Percentiles rank a stretch among this genome's conserved stretches.
Evolutionary conservation across 2,329 filamentous ascomycete genomes (phyloP).

Genomic region (Botrytis fabae): DNA sequence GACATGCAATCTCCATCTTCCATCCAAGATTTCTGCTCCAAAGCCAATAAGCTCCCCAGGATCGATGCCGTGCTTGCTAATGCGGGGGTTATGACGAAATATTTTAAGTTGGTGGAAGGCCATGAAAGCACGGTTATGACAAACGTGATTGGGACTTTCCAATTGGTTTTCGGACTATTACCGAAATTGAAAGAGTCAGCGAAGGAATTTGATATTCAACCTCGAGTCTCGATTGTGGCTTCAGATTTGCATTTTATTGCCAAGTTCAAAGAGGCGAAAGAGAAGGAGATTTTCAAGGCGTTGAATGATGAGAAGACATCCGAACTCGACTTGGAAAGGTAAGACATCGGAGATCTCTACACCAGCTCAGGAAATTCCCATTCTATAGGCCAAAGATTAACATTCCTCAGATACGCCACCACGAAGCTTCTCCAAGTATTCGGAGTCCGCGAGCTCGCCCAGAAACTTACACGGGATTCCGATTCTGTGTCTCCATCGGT

Average conservation of each 20-base stretch:
- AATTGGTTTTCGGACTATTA: slow-evolving; percentile 34
- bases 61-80: slow-evolving; percentile 49
- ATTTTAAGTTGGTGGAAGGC: slow-evolving; percentile 28
- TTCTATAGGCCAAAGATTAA: not conserved
- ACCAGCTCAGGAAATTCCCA: fast-evolving
- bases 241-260: slow-evolving; percentile 32
- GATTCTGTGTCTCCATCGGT: not conserved
- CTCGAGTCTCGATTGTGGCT: slow-evolving; percentile 29
- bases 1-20: slow-evolving; percentile 29
- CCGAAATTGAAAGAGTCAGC: slow-evolving; percentile 35
- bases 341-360: not conserved
- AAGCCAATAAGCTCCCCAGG: slow-evolving; percentile 40
- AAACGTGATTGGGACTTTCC: slow-evolving; percentile 39
- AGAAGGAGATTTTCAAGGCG: slow-evolving; percentile 31
- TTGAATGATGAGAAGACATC: slow-evolving; percentile 27
- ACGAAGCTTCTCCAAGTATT: slow-evolving; percentile 21
- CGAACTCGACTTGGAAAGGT: slow-evolving; percentile 18
- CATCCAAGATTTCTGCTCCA: slow-evolving; percentile 26
- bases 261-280: slow-evolving; percentile 31
- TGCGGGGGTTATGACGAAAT: slow-evolving; percentile 27
- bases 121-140: slow-evolving; percentile 31
- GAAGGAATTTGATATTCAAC: slow-evolving; percentile 15
- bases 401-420: slow-evolving; percentile 18
- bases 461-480: not conserved
- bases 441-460: slow-evolving; percentile 7